Evolutionary conservation across 306 rosid genomes (phyloP).

Genomic region (Oxytropis ochrocephala): DNA sequence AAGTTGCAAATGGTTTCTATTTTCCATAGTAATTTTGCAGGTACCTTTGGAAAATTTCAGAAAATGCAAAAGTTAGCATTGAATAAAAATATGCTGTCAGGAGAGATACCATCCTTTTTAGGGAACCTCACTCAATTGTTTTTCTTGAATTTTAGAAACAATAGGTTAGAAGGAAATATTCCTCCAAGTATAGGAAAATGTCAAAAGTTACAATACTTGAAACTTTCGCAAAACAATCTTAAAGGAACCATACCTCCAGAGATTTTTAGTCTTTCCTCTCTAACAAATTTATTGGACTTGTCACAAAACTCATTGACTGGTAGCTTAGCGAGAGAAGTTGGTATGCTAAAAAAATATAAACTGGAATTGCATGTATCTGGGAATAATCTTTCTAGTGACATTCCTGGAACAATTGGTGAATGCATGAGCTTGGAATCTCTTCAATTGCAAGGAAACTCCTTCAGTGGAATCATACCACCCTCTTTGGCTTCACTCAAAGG

Average conservation of each 20-base stretch:
- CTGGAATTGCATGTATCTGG: conserved; percentile 6
- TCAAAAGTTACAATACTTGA: neutral
- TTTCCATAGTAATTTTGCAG: neutral
- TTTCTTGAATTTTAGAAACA: neutral
- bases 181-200: neutral
- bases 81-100: neutral
- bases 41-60: neutral
- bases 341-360: neutral
- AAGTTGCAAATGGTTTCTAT: neutral
- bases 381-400: neutral
- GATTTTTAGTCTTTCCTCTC: neutral
- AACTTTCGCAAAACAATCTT: neutral
- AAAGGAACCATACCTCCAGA: neutral
- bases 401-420: conserved; percentile 7
- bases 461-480: conserved; percentile 1
- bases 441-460: neutral
- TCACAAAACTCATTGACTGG: neutral
- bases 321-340: no score
- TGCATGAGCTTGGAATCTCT: conserved; percentile 4
- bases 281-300: neutral
- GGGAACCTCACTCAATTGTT: neutral
- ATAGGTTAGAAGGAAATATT: neutral
- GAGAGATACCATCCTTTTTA: neutral
- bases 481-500: neutral
- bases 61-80: neutral